Percentiles rank a stretch among this genome's conserved stretches.
Evolutionary conservation across 257 asterid species (phyloP).

Genomic region (Craterostigma plantagineum): DNA sequence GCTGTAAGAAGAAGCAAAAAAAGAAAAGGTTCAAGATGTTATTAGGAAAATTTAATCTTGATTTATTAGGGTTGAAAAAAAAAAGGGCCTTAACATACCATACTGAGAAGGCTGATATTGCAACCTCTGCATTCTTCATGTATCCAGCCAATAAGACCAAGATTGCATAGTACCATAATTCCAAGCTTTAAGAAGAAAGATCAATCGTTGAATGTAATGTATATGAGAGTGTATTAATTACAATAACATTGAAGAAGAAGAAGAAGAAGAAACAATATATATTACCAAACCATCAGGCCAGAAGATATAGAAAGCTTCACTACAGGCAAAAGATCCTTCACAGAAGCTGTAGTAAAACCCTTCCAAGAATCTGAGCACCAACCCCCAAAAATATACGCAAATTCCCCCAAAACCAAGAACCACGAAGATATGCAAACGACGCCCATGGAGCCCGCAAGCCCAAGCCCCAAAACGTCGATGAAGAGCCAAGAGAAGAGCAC

Average conservation of each 20-base stretch:
- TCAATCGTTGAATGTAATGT: too few species aligned
- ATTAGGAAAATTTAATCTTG: too few species aligned
- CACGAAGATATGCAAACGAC: conserved; percentile 50
- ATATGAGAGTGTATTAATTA: too few species aligned
- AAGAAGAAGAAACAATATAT: too few species aligned
- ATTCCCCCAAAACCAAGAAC: conserved; percentile 48
- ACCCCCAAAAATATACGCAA: conserved; percentile 61
- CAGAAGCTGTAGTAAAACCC: conserved; percentile 49
- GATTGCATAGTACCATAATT: conserved; percentile 78
- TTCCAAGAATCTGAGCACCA: conserved; percentile 78
- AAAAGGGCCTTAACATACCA: conserved; percentile 20
- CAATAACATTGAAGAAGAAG: too few species aligned
- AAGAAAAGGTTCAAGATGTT: too few species aligned
- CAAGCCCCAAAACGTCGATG: conserved; percentile 31
- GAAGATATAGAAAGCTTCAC: conserved; percentile 73
- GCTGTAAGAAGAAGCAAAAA: conserved; percentile 13
- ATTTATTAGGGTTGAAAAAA: too few species aligned
- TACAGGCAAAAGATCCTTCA: conserved; percentile 61
- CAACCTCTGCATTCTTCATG: conserved; percentile 68
- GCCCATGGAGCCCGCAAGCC: conserved; percentile 65
- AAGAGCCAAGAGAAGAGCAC: conserved; percentile 60
- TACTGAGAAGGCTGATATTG: conserved; percentile 77
- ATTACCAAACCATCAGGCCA: conserved; percentile 83
- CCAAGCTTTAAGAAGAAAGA: conserved; percentile 26
- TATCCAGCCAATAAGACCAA: conserved; percentile 79